Evolutionary conservation across 495 filamentous ascomycete species (phyloP), one percentile per base, ranked within the genome.

Genomic region (Talaromyces wortmannii): DNA sequence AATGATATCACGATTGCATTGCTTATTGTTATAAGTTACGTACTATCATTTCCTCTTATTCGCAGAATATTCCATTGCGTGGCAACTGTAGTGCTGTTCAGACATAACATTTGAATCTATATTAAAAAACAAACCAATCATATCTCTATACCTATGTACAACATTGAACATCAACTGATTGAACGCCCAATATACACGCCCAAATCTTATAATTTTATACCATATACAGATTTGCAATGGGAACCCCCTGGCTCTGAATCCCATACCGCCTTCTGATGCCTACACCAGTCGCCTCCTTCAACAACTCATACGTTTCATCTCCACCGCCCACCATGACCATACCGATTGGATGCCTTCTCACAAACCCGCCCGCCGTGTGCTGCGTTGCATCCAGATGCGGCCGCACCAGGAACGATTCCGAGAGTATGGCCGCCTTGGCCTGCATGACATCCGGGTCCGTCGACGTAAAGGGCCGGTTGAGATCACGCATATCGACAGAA

Each of bases 241-340:
- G 78, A 40, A 89, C 65, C 12, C 92, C 92, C 67, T 91, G 87
- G 55, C 90, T 94, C 58, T 85, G 82, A 45, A 97, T 80, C 61
- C 81, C 82, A 65, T 89, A 97, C 65, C 90, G 71, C 66, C 90
- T 82, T 68, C 84, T 82, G 46, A 96, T 63, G 0, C 89, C 90
- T 13, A 97, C 59, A 2, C 78, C 79, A 59, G 67, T 75, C 12
- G 88, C 82, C 59, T 70, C 71, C 50, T 66, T 77, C 3, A 95
- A 63, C 55, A 86, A 61, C 45, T 83, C 78, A 57, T 85, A 87
- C 45, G 81, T 85, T 55, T 80, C 75, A 13, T 90, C 77, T 3
- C 87, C 89, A 0, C 89, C 91, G 0, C 83, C 83, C 7, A 95
- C 85, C 86, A 97, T 88, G 18, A 96, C 78, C 84, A 96, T 85